A percentile compares a stretch with the other conserved stretches of the same genome.
Evolutionary conservation across 306 rosid species (phyloP).

Genomic region (Trifolium pratense): DNA sequence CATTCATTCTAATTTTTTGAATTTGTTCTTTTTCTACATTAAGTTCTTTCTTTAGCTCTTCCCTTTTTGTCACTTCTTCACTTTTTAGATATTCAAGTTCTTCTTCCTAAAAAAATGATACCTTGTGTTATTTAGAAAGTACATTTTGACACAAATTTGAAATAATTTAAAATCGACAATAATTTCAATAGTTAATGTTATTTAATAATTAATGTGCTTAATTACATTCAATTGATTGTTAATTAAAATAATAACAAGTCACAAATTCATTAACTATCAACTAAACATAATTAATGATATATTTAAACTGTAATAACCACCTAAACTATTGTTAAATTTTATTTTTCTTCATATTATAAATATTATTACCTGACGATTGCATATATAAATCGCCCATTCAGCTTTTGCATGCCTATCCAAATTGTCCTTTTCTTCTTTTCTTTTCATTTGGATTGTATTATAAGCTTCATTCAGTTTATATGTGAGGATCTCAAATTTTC

Average conservation of each 20-base stretch:
- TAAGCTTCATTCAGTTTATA: conserved; percentile 54
- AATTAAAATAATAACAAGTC: too few relatives aligned
- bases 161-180: too few relatives aligned
- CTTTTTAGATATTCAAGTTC: conserved; percentile 54
- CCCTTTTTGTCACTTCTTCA: conserved; percentile 46
- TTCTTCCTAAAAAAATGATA: conserved; percentile 42
- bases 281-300: too few relatives aligned
- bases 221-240: too few relatives aligned
- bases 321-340: too few relatives aligned
- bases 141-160: too few relatives aligned
- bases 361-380: conserved; percentile 52
- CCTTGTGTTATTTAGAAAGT: not conserved
- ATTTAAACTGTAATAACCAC: too few relatives aligned
- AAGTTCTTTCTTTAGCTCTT: conserved; percentile 49
- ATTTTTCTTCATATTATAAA: too few relatives aligned
- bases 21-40: conserved; percentile 47
- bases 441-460: conserved; percentile 46
- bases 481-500: conserved; percentile 49
- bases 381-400: conserved; percentile 60
- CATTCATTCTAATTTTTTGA: conserved; percentile 36
- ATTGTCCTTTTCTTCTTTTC: conserved; percentile 54
- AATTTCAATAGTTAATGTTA: too few relatives aligned
- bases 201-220: too few relatives aligned
- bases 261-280: too few relatives aligned
- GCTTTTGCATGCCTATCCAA: conserved; percentile 63